Evolutionary conservation across 169 alveolate genomes (phyloP).

Genomic region (Plasmodium berghei): DNA sequence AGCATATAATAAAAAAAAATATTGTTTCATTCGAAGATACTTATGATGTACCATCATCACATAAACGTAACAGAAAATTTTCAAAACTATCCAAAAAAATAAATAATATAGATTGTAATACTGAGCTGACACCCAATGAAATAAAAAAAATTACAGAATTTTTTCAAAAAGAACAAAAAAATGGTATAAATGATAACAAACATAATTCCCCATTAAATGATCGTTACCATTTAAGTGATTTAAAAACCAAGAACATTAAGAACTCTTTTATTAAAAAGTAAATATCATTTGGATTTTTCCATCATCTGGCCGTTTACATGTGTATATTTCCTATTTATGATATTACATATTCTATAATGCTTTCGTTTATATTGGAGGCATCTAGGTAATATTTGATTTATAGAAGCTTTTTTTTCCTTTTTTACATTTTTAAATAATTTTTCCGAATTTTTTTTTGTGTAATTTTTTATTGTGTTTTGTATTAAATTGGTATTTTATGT

Average conservation of each 20-base stretch:
- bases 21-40: constrained; percentile 41
- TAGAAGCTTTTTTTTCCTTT: no score
- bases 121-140: constrained; percentile 37
- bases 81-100: constrained; percentile 43
- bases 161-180: constrained; percentile 35
- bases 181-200: constrained; percentile 2
- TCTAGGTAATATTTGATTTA: no score
- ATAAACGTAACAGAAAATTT: constrained; percentile 8
- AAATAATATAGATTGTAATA: constrained; percentile 36
- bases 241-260: constrained; percentile 39
- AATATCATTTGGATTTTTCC: no score
- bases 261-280: constrained; percentile 8
- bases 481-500: no score
- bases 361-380: no score
- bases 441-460: no score
- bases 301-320: no score
- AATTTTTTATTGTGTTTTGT: no score
- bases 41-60: constrained; percentile 7
- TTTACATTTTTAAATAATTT: no score
- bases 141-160: constrained; percentile 38
- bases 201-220: background rate
- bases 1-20: constrained; percentile 15
- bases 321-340: no score
- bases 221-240: constrained; percentile 53
- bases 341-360: no score